A percentile compares a stretch with the other conserved stretches of the same genome.
These are phyloP conservation scores for Erodium maritimum DNA, from an alignment of 345 rosid genomes.

Conservation along the genomic window DNA sequence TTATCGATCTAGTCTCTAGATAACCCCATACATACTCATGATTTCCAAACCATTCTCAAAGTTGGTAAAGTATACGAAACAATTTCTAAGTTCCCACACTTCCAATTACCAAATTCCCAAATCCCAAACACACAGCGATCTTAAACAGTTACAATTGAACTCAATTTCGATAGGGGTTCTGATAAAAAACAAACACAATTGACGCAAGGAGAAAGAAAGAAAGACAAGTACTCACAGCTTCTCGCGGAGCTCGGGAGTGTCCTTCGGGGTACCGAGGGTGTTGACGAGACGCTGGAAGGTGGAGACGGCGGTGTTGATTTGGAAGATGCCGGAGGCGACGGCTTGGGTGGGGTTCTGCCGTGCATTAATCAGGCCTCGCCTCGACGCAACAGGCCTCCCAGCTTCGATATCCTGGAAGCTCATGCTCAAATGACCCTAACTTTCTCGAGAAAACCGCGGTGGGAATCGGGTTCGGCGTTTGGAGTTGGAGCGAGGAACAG, in stretches of 20 bases:
- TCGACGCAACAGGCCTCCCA: constrained; percentile 41
- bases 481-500: too few species aligned
- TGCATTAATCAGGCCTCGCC: constrained; percentile 41
- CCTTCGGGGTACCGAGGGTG: constrained; percentile 94
- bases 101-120: background rate
- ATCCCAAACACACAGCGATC: background rate
- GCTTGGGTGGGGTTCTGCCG: constrained; percentile 78
- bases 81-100: background rate
- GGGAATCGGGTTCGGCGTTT: too few species aligned
- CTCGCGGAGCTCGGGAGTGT: constrained; percentile 88
- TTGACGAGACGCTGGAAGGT: constrained; percentile 88
- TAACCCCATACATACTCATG: background rate
- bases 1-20: background rate
- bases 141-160: background rate
- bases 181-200: constrained; percentile 1
- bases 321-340: constrained; percentile 92
- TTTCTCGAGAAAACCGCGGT: background rate
- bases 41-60: background rate
- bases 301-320: constrained; percentile 93
- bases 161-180: background rate
- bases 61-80: background rate
- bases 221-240: constrained; percentile 62
- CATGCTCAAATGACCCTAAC: constrained; percentile 21
- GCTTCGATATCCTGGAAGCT: constrained; percentile 95
- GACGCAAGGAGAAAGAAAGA: background rate